Evolutionary conservation across 1,284 basidiomycete genomes (phyloP).

Genomic region (Apiotrichum akiyoshidainum): DNA sequence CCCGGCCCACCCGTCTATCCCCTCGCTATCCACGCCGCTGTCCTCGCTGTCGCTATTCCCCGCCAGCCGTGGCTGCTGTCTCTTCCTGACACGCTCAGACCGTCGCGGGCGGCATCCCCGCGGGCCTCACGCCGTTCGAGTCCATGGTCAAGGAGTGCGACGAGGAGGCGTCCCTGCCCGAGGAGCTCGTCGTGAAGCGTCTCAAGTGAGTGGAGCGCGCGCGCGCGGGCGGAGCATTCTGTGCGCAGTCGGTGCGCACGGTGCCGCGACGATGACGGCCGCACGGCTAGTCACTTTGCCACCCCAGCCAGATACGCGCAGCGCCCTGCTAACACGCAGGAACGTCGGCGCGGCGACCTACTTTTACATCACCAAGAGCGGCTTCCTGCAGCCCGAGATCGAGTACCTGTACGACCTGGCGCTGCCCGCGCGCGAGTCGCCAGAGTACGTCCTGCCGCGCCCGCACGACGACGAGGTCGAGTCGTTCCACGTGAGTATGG

Average conservation of each 20-base stretch:
- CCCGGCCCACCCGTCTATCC: no score
- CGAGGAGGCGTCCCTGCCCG: slow-evolving; percentile 81
- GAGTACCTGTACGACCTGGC: slow-evolving; percentile 71
- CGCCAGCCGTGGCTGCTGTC: no score
- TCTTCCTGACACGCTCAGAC: slow-evolving; percentile 35
- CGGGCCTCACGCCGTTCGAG: slow-evolving; percentile 70
- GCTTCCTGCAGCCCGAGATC: slow-evolving; percentile 71
- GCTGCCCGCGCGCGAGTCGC: slow-evolving; percentile 57
- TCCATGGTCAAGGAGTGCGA: slow-evolving; percentile 85
- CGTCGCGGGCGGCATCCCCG: slow-evolving; percentile 58
- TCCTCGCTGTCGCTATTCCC: no score
- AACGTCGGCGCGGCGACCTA: slow-evolving; percentile 50
- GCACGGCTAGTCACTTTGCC: no score
- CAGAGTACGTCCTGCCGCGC: slow-evolving; percentile 58
- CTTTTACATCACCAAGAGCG: slow-evolving; percentile 61
- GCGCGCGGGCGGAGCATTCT: no score
- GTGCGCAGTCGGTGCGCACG: no score
- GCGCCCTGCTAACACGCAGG: slow-evolving; percentile 12
- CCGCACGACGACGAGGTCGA: slow-evolving; percentile 92
- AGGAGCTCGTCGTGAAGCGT: slow-evolving; percentile 60
- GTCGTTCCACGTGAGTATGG: slow-evolving; percentile 57
- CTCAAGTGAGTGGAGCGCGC: slow-evolving; percentile 54
- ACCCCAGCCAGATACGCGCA: no score
- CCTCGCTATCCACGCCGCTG: no score
- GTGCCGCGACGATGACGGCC: no score